Evolutionary conservation across 1,284 basidiomycete genomes (phyloP).

Genomic region (Neonothopanus nambi): DNA sequence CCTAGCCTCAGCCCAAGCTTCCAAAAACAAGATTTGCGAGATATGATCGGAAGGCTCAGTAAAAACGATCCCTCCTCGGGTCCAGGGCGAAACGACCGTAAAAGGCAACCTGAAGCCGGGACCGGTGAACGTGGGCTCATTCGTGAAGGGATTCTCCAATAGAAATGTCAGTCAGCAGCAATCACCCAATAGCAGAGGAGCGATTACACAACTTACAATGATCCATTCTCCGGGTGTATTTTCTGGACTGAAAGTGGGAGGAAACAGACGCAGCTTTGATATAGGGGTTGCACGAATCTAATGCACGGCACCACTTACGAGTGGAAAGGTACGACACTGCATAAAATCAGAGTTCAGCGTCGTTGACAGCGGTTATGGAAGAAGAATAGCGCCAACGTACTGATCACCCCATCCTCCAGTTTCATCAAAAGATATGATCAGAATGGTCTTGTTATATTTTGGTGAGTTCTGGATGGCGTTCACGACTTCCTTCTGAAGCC

Average conservation of each 20-base stretch:
- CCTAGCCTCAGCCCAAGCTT: slow-evolving; percentile 11
- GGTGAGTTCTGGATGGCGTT: slow-evolving; percentile 8
- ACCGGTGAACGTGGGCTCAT: slow-evolving; percentile 5
- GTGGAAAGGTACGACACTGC: slow-evolving; percentile 10
- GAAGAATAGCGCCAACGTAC: neutral
- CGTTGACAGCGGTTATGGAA: neutral
- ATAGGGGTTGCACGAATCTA: neutral
- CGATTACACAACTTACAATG: neutral
- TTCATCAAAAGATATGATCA: slow-evolving; percentile 11
- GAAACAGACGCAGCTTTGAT: neutral
- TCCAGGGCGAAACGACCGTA: slow-evolving; percentile 11
- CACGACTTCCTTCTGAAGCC: slow-evolving; percentile 12
- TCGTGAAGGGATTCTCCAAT: slow-evolving; percentile 11
- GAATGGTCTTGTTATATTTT: slow-evolving; percentile 12
- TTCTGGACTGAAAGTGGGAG: neutral
- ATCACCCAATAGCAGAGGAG: neutral
- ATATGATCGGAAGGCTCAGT: slow-evolving; percentile 12
- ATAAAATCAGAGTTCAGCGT: neutral
- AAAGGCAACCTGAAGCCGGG: slow-evolving; percentile 12
- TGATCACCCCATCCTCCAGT: slow-evolving; percentile 14
- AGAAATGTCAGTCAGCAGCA: neutral
- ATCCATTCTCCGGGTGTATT: slow-evolving; percentile 13
- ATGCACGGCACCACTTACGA: neutral
- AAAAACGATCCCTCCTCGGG: slow-evolving; percentile 10
- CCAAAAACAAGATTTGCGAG: slow-evolving; percentile 11